Percentiles rank a stretch among this genome's conserved stretches.
phyloP scores from a whole-genome alignment of 75 land plant species.

The Pinus tabuliformis region DNA sequence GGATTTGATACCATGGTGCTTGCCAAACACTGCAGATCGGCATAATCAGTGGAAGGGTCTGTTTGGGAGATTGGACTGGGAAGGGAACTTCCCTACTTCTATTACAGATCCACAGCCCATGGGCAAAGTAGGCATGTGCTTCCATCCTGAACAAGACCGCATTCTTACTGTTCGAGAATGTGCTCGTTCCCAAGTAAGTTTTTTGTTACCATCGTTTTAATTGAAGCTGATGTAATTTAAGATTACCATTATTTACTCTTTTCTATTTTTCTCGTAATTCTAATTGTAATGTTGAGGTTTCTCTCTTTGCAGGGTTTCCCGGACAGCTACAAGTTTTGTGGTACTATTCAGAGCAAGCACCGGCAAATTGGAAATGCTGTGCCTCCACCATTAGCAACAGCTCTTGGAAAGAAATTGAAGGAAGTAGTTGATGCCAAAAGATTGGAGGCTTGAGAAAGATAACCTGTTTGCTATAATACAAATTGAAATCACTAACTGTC shows the following conservation, averaged over 20 bases:
- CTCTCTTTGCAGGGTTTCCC: constrained; percentile 78
- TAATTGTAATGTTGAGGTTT: not conserved
- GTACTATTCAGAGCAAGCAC: constrained; percentile 79
- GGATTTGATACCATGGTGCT: constrained; percentile 97
- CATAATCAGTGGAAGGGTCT: constrained; percentile 79
- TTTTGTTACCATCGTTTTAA: not conserved
- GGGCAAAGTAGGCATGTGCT: constrained; percentile 99
- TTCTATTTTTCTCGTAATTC: no score
- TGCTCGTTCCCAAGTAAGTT: constrained; percentile 88
- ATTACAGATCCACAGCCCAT: constrained; percentile 98
- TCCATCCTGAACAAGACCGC: constrained; percentile 97
- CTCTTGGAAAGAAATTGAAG: constrained; percentile 83
- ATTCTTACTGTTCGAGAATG: constrained; percentile 96
- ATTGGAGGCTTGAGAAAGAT: not conserved
- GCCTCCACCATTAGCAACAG: constrained; percentile 88
- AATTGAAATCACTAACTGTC: no score
- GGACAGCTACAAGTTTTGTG: constrained; percentile 73
- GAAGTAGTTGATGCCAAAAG: constrained; percentile 47
- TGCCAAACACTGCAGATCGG: constrained; percentile 67
- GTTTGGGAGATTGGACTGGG: constrained; percentile 70
- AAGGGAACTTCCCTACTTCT: constrained; percentile 71
- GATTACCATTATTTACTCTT: no score
- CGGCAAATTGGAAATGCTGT: constrained; percentile 97
- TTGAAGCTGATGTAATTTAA: no score
- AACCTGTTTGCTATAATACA: no score